These are phyloP conservation scores for Sporothrix phasma DNA, from an alignment of 2,329 filamentous ascomycete genomes.

Conservation along the genomic window DNA sequence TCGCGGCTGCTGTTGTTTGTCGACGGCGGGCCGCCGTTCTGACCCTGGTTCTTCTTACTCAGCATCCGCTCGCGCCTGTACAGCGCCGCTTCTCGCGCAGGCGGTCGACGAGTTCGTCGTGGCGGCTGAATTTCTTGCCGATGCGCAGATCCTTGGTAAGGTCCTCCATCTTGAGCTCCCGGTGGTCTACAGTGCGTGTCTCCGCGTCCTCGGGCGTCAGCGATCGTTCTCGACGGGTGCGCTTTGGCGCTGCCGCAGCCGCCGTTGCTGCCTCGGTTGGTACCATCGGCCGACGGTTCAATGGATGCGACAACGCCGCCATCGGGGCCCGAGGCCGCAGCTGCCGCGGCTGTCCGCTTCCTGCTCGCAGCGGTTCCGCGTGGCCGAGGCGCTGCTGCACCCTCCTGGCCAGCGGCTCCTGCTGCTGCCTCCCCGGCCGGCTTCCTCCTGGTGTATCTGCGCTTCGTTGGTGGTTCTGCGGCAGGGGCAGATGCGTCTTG, in stretches of 20 bases:
- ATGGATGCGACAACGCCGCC: neutral
- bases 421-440: neutral
- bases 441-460: conserved; percentile 12
- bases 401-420: neutral
- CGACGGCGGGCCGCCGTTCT: conserved; percentile 17
- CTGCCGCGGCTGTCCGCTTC: neutral
- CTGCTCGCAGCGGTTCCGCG: neutral
- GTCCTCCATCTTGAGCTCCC: conserved; percentile 60
- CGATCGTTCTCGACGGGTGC: conserved; percentile 33
- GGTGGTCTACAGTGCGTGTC: conserved; percentile 51
- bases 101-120: conserved; percentile 61
- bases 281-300: neutral
- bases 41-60: conserved; percentile 27
- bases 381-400: neutral
- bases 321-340: neutral
- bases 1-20: conserved; percentile 15
- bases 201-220: conserved; percentile 56
- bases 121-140: conserved; percentile 65
- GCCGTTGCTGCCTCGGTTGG: neutral
- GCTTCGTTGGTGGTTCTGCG: neutral
- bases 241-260: conserved; percentile 19
- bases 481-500: neutral
- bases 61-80: conserved; percentile 29
- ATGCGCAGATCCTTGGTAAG: conserved; percentile 59
- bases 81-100: conserved; percentile 38